Conservation (phyloP, 441 rosid species). For the Adansonia rubrostipa region DNA sequence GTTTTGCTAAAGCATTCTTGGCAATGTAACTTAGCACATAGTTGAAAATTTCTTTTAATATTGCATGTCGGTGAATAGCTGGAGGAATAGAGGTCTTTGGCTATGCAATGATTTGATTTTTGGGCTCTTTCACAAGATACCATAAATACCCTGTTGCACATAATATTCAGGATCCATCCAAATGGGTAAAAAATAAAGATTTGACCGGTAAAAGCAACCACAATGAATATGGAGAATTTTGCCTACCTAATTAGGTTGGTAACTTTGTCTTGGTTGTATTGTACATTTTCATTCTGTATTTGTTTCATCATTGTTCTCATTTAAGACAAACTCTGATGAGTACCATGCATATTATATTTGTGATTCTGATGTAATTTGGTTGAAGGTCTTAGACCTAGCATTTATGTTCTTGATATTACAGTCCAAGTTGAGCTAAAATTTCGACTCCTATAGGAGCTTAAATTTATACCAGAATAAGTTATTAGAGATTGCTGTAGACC, state of each 20-base stretch:
- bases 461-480: neutral
- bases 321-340: neutral
- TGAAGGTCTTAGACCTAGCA: neutral
- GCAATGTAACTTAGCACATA: neutral
- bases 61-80: conserved; percentile 2
- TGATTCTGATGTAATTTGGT: neutral
- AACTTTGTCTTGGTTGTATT: neutral
- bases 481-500: neutral
- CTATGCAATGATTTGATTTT: neutral
- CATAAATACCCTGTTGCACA: neutral
- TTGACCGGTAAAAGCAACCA: conserved; percentile 1
- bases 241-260: neutral
- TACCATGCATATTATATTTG: neutral
- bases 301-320: neutral
- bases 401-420: neutral
- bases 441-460: neutral
- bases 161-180: neutral
- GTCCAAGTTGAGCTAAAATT: neutral
- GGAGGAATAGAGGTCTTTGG: neutral
- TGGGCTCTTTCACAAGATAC: neutral
- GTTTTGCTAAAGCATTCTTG: neutral
- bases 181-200: neutral
- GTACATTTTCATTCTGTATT: neutral
- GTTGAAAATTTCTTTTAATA: neutral
- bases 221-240: neutral